Evolutionary conservation across 1,284 basidiomycete genomes (phyloP), one percentile per base, ranked within the genome.

Genomic region (Ustilago shanxiensis): DNA sequence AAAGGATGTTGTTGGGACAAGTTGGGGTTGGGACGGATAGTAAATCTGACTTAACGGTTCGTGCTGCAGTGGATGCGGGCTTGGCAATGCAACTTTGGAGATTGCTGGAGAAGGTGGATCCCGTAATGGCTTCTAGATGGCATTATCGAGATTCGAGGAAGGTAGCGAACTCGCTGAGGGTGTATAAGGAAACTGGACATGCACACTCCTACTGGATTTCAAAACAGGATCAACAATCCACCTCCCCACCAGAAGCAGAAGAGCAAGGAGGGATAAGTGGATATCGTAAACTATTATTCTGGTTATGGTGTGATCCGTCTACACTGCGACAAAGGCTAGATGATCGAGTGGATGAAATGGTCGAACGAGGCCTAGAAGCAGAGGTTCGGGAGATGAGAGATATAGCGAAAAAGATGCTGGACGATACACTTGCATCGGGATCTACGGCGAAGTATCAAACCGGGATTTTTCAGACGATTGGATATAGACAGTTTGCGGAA

Each of bases 101-200:
- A 9, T 88, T 98, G 2, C 87, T 99, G 3, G 85, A 88, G 2
- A 86, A 87, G 0, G 88, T 99, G 7, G 97, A 99, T 83, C 91
- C 91, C 0, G 81, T 85, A 0, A 91, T 95, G 66, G 94, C 93
- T 0, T 88, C 88, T 16, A 88, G 95, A 71, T 99, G 97, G 96
- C 97, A 99, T 86, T 97, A 95, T 93, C 90, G 89, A 70, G 97
- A 99, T 82, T 91, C 93, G 0, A 89, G 97, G 20, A 99, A 98
- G 85, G 92, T 98, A 1, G 86, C 93, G 24, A 89, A 95, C 28
- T 93, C 90, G 70, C 86, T 99, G 1, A 89, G 90, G 51, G 91
- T 98, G 33, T 91, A 95, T 72, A 91, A 91, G 86, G 91, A 94
- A 70, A 90, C 90, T 1, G 91, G 92, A 1, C 88, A 88, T 39